Base-by-base conservation (phyloP, 495 filamentous ascomycete genomes). In the Aspergillus ostianus region DNA sequence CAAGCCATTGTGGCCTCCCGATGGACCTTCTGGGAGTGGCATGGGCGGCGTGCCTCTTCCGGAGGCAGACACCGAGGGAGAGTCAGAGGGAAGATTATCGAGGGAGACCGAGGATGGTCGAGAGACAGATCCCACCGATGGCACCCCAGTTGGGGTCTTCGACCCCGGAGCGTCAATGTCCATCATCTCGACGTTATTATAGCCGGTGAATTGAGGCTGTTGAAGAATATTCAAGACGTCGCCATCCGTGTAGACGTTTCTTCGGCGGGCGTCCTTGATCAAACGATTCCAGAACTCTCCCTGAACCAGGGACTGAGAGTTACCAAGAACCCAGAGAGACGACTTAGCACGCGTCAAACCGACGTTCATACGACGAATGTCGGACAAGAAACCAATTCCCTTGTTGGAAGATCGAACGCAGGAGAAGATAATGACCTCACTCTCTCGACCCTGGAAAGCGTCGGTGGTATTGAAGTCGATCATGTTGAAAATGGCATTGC, bases 321-420 rank as follows among this genome's bases (percentile, higher is more conserved):
- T 94, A 58, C 94, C 94, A 17, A 98, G 81, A 59, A 98, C 92
- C 87, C 92, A 98, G 26, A 98, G 81, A 3, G 92, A 97, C 15
- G 90, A 95, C 67, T 96, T 97, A 12, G 94, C 95, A 80, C 94
- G 86, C 8, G 94, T 98, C 47, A 98, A 78, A 77, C 94, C 94
- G 67, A 98, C 94, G 76, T 98, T 98, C 94, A 98, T 98, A 84
- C 94, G 94, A 53, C 94, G 87, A 68, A 98, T 96, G 76, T 98
- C 94, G 48, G 89, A 87, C 81, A 98, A 87, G 84, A 98, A 98
- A 81, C 94, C 94, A 67, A 98, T 96, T 65, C 95, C 91, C 29
- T 92, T 91, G 29, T 86, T 89, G 17, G 90, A 93, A 32, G 94
- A 92, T 73, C 94, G 86, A 32, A 98, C 94, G 71, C 94, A 98